Conservation (phyloP, 2,329 filamentous ascomycete genomes). For the Neobulgaria alba region DNA sequence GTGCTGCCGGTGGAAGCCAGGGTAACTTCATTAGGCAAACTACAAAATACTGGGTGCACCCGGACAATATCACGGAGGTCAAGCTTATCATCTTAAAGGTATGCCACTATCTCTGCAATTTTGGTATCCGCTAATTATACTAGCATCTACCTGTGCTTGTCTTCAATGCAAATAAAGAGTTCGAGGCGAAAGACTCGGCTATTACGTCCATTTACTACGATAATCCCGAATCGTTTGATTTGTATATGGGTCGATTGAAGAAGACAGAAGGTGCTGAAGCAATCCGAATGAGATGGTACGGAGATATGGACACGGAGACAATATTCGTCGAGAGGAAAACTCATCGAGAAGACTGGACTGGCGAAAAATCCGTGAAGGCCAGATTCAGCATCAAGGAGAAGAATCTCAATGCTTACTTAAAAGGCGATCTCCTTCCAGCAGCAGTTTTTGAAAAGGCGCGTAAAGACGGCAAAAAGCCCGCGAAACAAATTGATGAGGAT, state of each 20-base stretch:
- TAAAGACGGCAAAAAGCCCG: constrained; percentile 87
- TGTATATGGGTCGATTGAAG: constrained; percentile 90
- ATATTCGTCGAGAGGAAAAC: constrained; percentile 98
- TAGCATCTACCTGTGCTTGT: constrained; percentile 88
- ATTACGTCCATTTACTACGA: constrained; percentile 99
- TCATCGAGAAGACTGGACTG: constrained; percentile 97
- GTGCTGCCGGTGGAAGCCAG: constrained; percentile 80
- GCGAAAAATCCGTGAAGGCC: constrained; percentile 97
- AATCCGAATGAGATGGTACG: constrained; percentile 94
- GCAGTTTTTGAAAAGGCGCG: constrained; percentile 95
- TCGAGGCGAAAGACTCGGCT: constrained; percentile 79
- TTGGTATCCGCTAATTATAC: constrained; percentile 13
- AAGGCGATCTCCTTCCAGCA: constrained; percentile 73
- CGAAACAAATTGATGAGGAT: constrained; percentile 84
- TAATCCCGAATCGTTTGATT: constrained; percentile 85
- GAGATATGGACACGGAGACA: constrained; percentile 88
- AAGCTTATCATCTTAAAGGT: constrained; percentile 94
- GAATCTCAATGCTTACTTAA: constrained; percentile 85
- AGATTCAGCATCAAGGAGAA: constrained; percentile 95
- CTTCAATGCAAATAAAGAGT: constrained; percentile 96
- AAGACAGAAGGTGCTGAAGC: constrained; percentile 98
- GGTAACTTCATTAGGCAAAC: constrained; percentile 96
- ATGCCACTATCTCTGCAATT: constrained; percentile 4
- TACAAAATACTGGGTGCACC: constrained; percentile 99
- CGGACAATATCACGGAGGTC: constrained; percentile 94